Percentiles rank a stretch among this genome's conserved stretches.
Evolutionary conservation across 1,284 basidiomycete genomes (phyloP).

Genomic region (Mrakiaceae sp.): DNA sequence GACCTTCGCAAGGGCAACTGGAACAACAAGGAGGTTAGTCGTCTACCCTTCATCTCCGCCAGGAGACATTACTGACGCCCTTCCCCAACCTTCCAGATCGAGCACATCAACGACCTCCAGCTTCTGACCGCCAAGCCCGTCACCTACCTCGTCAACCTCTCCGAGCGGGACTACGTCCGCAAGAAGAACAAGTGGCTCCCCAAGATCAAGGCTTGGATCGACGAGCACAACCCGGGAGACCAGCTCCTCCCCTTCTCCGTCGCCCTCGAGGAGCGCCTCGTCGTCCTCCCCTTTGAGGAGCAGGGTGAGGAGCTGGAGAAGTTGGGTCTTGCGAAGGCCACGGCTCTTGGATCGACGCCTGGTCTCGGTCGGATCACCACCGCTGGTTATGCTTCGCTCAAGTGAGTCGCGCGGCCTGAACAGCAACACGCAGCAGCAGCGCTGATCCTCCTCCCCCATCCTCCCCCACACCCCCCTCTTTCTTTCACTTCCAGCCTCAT

Average conservation of each 20-base stretch:
- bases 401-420: conserved; percentile 27
- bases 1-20: conserved; percentile 92
- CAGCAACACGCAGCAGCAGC: not conserved
- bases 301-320: conserved; percentile 68
- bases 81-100: conserved; percentile 51
- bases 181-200: conserved; percentile 99
- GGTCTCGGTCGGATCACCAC: conserved; percentile 84
- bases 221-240: conserved; percentile 93
- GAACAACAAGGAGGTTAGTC: conserved; percentile 89
- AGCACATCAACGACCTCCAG: conserved; percentile 83
- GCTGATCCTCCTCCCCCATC: not conserved
- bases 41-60: conserved; percentile 4
- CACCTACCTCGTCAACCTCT: conserved; percentile 95
- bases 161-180: conserved; percentile 86
- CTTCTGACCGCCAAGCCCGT: conserved; percentile 96
- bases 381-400: conserved; percentile 73
- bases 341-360: conserved; percentile 33
- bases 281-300: conserved; percentile 49
- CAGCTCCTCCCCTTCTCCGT: conserved; percentile 95
- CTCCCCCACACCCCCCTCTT: not conserved
- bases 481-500: conserved; percentile 45
- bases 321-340: conserved; percentile 31
- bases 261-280: conserved; percentile 83
- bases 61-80: conserved; percentile 3
- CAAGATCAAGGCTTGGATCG: conserved; percentile 98